These are phyloP conservation scores for Cryptococcus floricola DNA, from an alignment of 1,284 basidiomycete species.

Conservation along the genomic window DNA sequence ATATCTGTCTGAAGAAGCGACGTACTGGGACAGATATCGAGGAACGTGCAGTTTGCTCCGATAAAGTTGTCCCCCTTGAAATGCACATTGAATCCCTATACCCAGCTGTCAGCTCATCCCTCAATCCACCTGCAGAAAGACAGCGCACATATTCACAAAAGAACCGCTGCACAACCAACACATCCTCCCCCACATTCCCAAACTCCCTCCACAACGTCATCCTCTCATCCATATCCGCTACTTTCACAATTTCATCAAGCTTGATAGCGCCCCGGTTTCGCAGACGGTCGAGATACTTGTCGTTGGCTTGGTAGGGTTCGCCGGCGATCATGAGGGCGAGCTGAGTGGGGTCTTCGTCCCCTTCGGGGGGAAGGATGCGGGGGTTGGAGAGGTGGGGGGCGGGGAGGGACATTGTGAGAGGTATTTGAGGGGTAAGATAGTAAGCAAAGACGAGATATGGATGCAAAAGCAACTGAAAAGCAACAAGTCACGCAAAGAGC, in stretches of 20 bases:
- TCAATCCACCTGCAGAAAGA: not conserved
- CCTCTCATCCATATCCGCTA: conserved; percentile 15
- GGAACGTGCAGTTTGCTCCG: conserved; percentile 40
- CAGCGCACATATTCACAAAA: conserved; percentile 39
- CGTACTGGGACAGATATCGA: conserved; percentile 44
- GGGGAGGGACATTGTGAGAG: too few relatives aligned
- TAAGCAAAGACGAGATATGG: too few relatives aligned
- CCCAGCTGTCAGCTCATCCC: not conserved
- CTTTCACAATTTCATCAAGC: conserved; percentile 20
- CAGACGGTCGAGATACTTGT: conserved; percentile 26
- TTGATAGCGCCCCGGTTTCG: conserved; percentile 13
- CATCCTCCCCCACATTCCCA: not conserved
- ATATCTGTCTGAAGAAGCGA: not conserved
- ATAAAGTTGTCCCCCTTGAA: conserved; percentile 42
- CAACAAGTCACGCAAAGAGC: too few relatives aligned
- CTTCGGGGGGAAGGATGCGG: not conserved
- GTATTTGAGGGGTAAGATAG: too few relatives aligned
- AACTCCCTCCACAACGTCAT: conserved; percentile 11
- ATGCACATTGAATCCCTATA: conserved; percentile 45
- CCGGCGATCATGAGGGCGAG: conserved; percentile 29
- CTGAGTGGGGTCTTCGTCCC: conserved; percentile 9
- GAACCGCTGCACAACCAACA: conserved; percentile 19
- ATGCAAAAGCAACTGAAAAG: too few relatives aligned
- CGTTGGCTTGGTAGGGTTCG: conserved; percentile 26
- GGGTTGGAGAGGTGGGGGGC: not conserved